Evolutionary conservation across 2,329 filamentous ascomycete species (phyloP), one percentile per base, ranked within the genome.

Genomic region (Aspergillus pseudoviridinutans): DNA sequence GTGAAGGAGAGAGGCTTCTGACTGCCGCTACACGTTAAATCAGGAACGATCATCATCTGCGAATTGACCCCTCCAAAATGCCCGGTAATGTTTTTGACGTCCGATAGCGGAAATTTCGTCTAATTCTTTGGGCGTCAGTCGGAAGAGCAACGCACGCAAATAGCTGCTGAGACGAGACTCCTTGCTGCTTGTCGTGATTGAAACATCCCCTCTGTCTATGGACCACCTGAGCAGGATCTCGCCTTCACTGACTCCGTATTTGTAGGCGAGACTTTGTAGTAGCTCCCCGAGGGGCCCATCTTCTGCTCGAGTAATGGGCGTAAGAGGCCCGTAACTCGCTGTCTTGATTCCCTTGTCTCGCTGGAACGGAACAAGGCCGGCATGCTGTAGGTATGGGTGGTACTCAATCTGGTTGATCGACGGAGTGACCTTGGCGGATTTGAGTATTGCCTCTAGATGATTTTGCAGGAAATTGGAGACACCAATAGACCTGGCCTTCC

Each of bases 201-300:
- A 72, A 17, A 87, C 78, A 56, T 82, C 70, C 25, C 83, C 84
- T 64, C 84, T 83, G 62, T 87, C 84, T 52, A 87, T 79, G 51
- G 79, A 81, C 84, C 84, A 88, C 53, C 85, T 73, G 55, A 87
- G 66, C 52, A 79, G 71, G 54, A 87, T 80, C 69, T 87, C 84
- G 1, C 77, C 80, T 50, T 82, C 78, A 53, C 69, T 78, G 49
- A 87, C 84, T 0, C 77, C 82, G 66, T 87, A 87, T 70, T 87
- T 87, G 67, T 81, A 81, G n/a, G 81, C 78, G 57, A 87, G 67
- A 2, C 66, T 67, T 0, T 76, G 74, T 47, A 86, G 68, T n/a
- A 80, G 68, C 4, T 76, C 74, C 58, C 86, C 84, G 2, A 84
- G 69, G 0, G 84, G 84, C 0, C 84, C 85, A 1, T 79, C 80